A percentile compares a stretch with the other conserved stretches of the same genome.
Evolutionary conservation across 192 early-diverging fungal species (phyloP).

Genomic region (Lobosporangium transversale): DNA sequence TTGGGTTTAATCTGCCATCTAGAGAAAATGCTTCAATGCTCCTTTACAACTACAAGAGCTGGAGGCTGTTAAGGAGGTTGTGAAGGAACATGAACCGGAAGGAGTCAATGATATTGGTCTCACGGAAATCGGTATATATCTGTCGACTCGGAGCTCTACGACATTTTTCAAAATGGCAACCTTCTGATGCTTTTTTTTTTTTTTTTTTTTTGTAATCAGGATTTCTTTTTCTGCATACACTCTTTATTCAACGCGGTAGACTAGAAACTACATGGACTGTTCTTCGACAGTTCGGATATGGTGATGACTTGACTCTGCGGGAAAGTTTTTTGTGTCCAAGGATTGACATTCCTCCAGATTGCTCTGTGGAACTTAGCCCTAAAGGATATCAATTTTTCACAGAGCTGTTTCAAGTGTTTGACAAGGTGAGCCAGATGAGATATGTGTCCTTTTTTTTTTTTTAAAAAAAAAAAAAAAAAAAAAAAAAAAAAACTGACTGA

Average conservation of each 20-base stretch:
- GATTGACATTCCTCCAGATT: conserved; percentile 88
- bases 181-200: not conserved
- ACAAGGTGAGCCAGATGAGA: conserved; percentile 67
- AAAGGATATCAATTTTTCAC: conserved; percentile 95
- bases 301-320: conserved; percentile 90
- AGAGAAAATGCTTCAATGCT: conserved; percentile 96
- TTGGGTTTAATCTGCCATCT: conserved; percentile 6
- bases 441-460: not conserved
- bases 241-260: conserved; percentile 97
- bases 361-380: conserved; percentile 93
- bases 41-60: conserved; percentile 96
- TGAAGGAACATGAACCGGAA: conserved; percentile 85
- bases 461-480: no score
- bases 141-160: not conserved
- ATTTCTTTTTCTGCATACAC: conserved; percentile 93
- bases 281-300: conserved; percentile 94
- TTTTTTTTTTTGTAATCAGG: conserved; percentile 54
- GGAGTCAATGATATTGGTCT: conserved; percentile 89
- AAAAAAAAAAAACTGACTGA: no score
- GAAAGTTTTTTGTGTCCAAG: conserved; percentile 92
- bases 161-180: not conserved
- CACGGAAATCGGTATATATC: conserved; percentile 76
- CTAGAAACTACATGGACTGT: conserved; percentile 99
- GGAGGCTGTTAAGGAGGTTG: conserved; percentile 95
- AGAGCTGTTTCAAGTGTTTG: conserved; percentile 93